Percentiles rank a stretch among this genome's conserved stretches.
Conservation (phyloP, 805 yeast species). For the Isabelozyma rhagii region DNA sequence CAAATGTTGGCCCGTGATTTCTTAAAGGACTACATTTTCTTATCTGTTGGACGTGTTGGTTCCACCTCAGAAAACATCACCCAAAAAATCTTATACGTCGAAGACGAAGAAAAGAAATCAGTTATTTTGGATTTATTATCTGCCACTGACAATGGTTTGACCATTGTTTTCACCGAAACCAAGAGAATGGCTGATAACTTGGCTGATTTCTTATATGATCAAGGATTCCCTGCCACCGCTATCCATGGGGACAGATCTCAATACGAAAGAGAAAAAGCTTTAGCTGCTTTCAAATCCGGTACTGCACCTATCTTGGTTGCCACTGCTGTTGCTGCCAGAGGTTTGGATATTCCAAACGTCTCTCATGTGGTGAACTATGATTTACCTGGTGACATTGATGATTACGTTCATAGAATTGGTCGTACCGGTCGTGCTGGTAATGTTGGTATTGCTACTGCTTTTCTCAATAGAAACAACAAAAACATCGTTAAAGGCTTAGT, state of each 20-base stretch:
- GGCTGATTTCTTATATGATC: slow-evolving; percentile 85
- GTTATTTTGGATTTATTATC: slow-evolving; percentile 81
- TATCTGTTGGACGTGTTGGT: slow-evolving; percentile 98
- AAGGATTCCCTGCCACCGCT: slow-evolving; percentile 94
- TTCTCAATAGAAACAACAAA: slow-evolving; percentile 93
- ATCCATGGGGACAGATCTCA: slow-evolving; percentile 99
- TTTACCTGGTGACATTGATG: slow-evolving; percentile 95
- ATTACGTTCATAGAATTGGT: slow-evolving; percentile 99
- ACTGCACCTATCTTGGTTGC: slow-evolving; percentile 93
- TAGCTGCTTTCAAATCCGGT: slow-evolving; percentile 91
- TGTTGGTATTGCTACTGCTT: slow-evolving; percentile 97
- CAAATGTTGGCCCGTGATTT: slow-evolving; percentile 97
- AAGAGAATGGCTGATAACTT: slow-evolving; percentile 97
- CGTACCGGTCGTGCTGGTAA: slow-evolving; percentile 99
- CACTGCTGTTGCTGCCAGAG: slow-evolving; percentile 99
- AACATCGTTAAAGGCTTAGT: slow-evolving; percentile 84
- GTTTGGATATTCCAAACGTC: slow-evolving; percentile 98
- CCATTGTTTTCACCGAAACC: slow-evolving; percentile 95
- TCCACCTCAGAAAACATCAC: slow-evolving; percentile 98
- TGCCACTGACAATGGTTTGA: slow-evolving; percentile 76
- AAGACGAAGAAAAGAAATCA: slow-evolving; percentile 88
- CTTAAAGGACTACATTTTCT: slow-evolving; percentile 91
- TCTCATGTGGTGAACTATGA: slow-evolving; percentile 97
- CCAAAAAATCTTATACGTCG: slow-evolving; percentile 89
- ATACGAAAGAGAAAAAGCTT: slow-evolving; percentile 95